Evolutionary conservation across 106 monocot species (phyloP).

Genomic region (Dendrobium nobile): DNA sequence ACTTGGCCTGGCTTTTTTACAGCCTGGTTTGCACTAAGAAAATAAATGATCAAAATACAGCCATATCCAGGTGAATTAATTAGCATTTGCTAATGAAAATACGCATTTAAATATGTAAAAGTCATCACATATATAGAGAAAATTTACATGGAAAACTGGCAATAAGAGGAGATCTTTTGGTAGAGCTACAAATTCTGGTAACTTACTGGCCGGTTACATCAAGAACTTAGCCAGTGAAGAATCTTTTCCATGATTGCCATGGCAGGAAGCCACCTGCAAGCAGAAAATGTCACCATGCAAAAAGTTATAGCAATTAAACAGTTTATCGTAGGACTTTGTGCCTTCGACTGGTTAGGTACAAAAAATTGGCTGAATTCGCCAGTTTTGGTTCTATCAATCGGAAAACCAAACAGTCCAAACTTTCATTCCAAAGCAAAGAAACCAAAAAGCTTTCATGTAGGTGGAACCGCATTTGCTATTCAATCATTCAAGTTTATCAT

Average conservation of each 20-base stretch:
- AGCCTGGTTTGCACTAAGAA: too few species aligned
- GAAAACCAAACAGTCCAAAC: not conserved
- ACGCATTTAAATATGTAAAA: not conserved
- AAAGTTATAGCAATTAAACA: not conserved
- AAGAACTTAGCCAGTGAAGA: conserved; percentile 65
- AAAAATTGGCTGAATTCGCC: not conserved
- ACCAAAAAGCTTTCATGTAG: too few species aligned
- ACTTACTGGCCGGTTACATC: not conserved
- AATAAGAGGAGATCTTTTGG: not conserved
- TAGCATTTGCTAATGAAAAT: not conserved
- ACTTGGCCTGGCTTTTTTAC: too few species aligned
- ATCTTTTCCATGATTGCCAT: conserved; percentile 93
- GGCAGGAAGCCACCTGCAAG: conserved; percentile 87
- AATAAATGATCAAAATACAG: not conserved
- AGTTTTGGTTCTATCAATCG: not conserved
- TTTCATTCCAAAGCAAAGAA: too few species aligned
- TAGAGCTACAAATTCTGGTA: not conserved
- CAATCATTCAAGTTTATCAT: too few species aligned
- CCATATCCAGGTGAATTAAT: not conserved
- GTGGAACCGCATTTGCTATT: too few species aligned
- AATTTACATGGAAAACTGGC: not conserved
- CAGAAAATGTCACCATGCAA: not conserved
- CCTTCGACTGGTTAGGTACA: not conserved
- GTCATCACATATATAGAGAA: not conserved
- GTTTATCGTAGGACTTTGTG: not conserved